Evolutionary conservation across 805 yeast species (phyloP), one percentile per base, ranked within the genome.

Genomic region (Ogataea chonburiensis): DNA sequence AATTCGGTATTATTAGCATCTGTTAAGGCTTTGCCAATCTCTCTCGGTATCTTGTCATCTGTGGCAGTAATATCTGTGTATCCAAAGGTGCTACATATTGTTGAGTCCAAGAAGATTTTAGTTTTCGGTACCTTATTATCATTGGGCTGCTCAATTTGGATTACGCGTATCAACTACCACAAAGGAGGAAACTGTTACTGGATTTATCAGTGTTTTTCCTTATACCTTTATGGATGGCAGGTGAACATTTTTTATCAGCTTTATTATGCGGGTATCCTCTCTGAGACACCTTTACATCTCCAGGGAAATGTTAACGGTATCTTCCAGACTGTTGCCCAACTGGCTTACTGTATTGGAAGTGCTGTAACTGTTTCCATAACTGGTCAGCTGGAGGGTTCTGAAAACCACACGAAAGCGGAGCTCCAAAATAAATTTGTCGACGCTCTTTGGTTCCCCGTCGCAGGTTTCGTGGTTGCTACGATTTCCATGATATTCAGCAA

Each of bases 221-320:
- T 7, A 7, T 19, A 7, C 9, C 22, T 19, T 10, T 7, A 19
- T 19, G 22, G 22, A 19, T 19, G 7, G 10, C 9, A 7, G 22
- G 22, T 19, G 7, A 19, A 19, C 22, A 7, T 19, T 7, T 19
- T 7, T 10, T 19, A 27, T 15, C 30, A 15, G 9, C 7, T 27
- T 27, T 27, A 15, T n/a, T 17, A 27, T 11, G 7, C 7, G 7
- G n/a, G n/a, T 27, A 8, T 24, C 7, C 13, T 24, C 7, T 24
- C 26, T 12, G 26, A 24, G 11, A 56, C 68, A 7, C 71, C 72
- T 0, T 33, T 50, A 6, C 59, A 61, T 30, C 42, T 61, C 12
- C 70, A 66, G 34, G 70, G 68, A n/a, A 57, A 62, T 15, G 64
- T 65, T 4, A 37, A 61, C 7, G 71, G 68, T 2, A 38, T 64